phyloP scores from a whole-genome alignment of 164 flowering plant species.

The Magnolia changhungtana region DNA sequence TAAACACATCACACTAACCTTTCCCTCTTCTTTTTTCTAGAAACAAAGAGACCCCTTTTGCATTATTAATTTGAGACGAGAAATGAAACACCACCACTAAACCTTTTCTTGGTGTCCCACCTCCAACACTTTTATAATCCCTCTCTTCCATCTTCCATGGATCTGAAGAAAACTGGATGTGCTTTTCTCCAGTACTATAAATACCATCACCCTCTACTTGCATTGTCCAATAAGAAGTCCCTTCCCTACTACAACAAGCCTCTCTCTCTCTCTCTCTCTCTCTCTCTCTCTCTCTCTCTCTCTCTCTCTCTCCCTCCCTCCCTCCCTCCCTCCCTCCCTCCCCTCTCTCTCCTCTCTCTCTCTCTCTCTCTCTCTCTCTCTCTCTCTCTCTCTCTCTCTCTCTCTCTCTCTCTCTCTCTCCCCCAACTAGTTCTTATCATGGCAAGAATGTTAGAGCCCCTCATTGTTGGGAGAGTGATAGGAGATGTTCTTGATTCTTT shows the following conservation, averaged over 20 bases:
- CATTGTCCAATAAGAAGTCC: conserved; percentile 23
- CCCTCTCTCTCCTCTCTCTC: not conserved
- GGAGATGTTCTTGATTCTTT: conserved; percentile 58
- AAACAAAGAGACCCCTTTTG: not conserved
- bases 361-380: not conserved
- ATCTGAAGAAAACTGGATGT: conserved; percentile 1
- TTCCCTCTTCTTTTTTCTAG: not conserved
- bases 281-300: not conserved
- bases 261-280: not conserved
- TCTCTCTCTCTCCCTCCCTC: not conserved
- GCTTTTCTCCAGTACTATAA: conserved; percentile 15
- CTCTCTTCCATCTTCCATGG: not conserved
- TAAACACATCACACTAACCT: not conserved
- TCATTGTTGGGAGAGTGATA: conserved; percentile 47
- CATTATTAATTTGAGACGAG: not conserved
- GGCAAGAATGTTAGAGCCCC: conserved; percentile 49
- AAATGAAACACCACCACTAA: not conserved
- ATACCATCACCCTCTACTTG: conserved; percentile 18
- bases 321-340: not conserved
- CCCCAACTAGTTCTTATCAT: conserved; percentile 7
- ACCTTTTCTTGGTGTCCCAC: conserved; percentile 16
- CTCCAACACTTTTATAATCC: conserved; percentile 2
- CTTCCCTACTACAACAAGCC: conserved; percentile 3
- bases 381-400: no score
- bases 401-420: not conserved